Base-by-base conservation (phyloP, 805 yeast genomes). In the Candida suzukii region DNA sequence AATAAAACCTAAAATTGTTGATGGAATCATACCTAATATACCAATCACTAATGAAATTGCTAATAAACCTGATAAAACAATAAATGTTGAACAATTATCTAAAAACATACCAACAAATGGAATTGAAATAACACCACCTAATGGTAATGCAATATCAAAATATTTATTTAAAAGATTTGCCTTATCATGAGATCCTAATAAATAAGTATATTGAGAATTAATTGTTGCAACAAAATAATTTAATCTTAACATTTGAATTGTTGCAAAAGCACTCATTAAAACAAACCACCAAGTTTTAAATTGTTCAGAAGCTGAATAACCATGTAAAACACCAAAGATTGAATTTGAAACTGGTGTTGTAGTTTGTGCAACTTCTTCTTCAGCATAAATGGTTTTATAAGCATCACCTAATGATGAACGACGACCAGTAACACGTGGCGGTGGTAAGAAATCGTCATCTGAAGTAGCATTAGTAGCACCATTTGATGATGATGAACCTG, bases 171-270 rank as follows among this genome's bases (percentile, higher is more conserved):
- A 63, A 19, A 51, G 42, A 32, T 63, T 64, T 4, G 78, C 74
- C 27, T 40, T 43, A 10, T 46, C 44, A 14, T 58, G 45, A 0
- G 76, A 71, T 17, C 60, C 60, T 34, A 75, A 60, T 41, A 75
- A 52, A 48, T 58, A 75, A 12, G 69, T 55, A 50, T 75, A 75
- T 52, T 75, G 81, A n/a, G 80, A 66, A 40, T 71, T 68, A 43
- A 75, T 64, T 16, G 81, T 75, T 20, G 80, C 80, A 38, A 75
- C 80, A 54, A 75, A 75, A 57, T 75, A 75, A 57, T 75, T 75
- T 41, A 75, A 58, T 50, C 80, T 60, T 44, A 75, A 63, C 81
- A 75, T 75, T 57, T 71, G 78, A 44, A 75, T 67, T 18, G 75
- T 72, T n/a, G 76, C 64, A 52, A 73, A 73, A 24, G 62, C 38